Evolutionary conservation across 495 filamentous ascomycete species (phyloP).

Genomic region (Copromyces sp.): DNA sequence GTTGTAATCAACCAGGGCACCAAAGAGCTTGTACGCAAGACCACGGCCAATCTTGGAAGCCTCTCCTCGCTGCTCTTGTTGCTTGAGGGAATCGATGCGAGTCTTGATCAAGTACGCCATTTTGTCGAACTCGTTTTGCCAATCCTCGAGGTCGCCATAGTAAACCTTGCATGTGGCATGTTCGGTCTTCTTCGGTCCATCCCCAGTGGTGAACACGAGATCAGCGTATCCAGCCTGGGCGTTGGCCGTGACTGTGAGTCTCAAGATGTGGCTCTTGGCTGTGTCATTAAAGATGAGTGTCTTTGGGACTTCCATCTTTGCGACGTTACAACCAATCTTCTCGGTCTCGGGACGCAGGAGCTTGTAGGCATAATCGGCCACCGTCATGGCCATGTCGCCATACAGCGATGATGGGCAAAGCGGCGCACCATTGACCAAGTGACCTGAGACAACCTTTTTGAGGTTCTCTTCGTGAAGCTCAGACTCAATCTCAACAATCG

Average conservation of each 20-base stretch:
- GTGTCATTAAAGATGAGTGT: conserved; percentile 52
- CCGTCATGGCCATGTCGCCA: conserved; percentile 67
- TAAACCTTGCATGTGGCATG: conserved; percentile 44
- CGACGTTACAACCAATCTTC: conserved; percentile 49
- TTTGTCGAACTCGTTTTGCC: conserved; percentile 45
- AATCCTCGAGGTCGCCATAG: conserved; percentile 35
- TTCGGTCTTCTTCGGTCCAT: conserved; percentile 31
- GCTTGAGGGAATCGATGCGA: conserved; percentile 41
- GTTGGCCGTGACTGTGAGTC: conserved; percentile 32
- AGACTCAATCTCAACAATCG: conserved; percentile 53
- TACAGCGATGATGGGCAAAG: conserved; percentile 53
- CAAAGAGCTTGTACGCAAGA: conserved; percentile 71
- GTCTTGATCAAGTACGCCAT: conserved; percentile 45
- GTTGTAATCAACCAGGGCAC: conserved; percentile 60
- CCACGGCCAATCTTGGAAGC: conserved; percentile 54
- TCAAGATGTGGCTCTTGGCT: conserved; percentile 41
- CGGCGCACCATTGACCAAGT: conserved; percentile 55
- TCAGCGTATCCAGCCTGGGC: conserved; percentile 28
- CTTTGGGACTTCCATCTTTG: conserved; percentile 58
- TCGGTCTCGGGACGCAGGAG: conserved; percentile 43
- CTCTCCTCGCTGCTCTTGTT: conserved; percentile 38
- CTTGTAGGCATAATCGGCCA: conserved; percentile 58
- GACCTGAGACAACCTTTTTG: conserved; percentile 52
- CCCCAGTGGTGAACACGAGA: conserved; percentile 31
- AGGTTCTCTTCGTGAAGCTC: conserved; percentile 54